Base-by-base conservation (phyloP, 352 stramenopile genomes). In the Pythium plurisporium region DNA sequence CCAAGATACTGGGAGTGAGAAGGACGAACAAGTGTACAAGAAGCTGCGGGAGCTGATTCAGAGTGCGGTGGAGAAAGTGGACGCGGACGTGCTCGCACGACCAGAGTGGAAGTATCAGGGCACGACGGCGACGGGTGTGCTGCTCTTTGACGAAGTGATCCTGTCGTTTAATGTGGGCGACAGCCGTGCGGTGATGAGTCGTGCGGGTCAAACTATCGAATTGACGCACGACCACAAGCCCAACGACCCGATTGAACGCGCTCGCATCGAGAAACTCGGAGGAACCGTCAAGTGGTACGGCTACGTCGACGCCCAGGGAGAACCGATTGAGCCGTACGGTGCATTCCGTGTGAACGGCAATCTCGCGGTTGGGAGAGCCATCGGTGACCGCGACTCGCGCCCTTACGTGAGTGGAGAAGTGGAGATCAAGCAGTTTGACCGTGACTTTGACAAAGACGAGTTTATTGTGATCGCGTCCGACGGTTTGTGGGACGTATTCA, bases 401-500 rank as follows among this genome's bases (percentile, higher is more conserved):
- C 89, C 89, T 30, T 97, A 81, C 61, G 86, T 97, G 10, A 87
- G 68, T 22, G 82, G 80, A 0, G 82, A 95, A 33, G 76, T 77
- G 4, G 87, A 97, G 50, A 80, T 97, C 33, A 75, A 83, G 44
- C 74, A 76, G 27, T 84, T 94, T 52, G 70, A 86, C 41, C 74
- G 87, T 8, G 79, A 93, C 55, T 79, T 82, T 66, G 73, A 75
- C 56, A 82, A 86, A 54, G 84, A 96, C 65, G 74, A 97, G 46
- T 98, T 98, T 54, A 90, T 96, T 64, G 92, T 98, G 55, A 67
- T 98, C 26, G 93, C 92, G 19, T 96, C 81, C 17, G 93, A 98
- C 52, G 93, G 93, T 0, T 72, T 98, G 3, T 98, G 92, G 92
- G 93, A 98, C 54, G 90, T 98, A 25, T 97, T 98, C 56, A 89